Conservation (phyloP, 1,139 yeast species). For the Yamadazyma membranifaciens region DNA sequence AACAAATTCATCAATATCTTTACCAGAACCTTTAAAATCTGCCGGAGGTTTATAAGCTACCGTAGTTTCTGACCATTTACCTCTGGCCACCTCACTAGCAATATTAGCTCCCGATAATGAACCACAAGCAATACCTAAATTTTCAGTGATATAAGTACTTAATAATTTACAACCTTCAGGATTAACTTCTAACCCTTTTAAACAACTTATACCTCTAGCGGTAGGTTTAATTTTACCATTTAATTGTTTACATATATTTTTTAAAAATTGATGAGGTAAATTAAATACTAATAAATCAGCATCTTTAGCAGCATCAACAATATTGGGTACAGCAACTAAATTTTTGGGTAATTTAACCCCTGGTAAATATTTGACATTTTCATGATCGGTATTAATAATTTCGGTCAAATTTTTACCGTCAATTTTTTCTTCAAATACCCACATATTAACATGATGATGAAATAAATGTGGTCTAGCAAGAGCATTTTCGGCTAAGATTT, state of each 20-base stretch:
- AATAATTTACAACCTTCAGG: slow-evolving; percentile 45
- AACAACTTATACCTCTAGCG: slow-evolving; percentile 46
- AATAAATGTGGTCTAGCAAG: slow-evolving; percentile 39
- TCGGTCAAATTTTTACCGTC: slow-evolving; percentile 44
- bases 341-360: slow-evolving; percentile 44
- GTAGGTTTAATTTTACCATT: slow-evolving; percentile 38
- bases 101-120: slow-evolving; percentile 50
- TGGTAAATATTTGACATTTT: slow-evolving; percentile 47
- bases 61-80: slow-evolving; percentile 52
- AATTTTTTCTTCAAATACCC: slow-evolving; percentile 47
- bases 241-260: slow-evolving; percentile 35
- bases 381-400: slow-evolving; percentile 44
- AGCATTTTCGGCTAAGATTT: slow-evolving; percentile 46
- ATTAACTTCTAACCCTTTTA: slow-evolving; percentile 48
- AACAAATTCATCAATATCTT: slow-evolving; percentile 40
- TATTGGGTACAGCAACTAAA: slow-evolving; percentile 39
- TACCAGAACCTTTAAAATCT: slow-evolving; percentile 42
- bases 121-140: slow-evolving; percentile 45
- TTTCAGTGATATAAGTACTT: slow-evolving; percentile 42
- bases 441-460: slow-evolving; percentile 41
- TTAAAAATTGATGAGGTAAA: slow-evolving; percentile 50
- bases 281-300: slow-evolving; percentile 48
- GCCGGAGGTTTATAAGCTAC: slow-evolving; percentile 41
- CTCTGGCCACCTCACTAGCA: slow-evolving; percentile 48
- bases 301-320: slow-evolving; percentile 37